phyloP scores from a whole-genome alignment of 176 grass and related monocot species.

The Lolium multiflorum region DNA sequence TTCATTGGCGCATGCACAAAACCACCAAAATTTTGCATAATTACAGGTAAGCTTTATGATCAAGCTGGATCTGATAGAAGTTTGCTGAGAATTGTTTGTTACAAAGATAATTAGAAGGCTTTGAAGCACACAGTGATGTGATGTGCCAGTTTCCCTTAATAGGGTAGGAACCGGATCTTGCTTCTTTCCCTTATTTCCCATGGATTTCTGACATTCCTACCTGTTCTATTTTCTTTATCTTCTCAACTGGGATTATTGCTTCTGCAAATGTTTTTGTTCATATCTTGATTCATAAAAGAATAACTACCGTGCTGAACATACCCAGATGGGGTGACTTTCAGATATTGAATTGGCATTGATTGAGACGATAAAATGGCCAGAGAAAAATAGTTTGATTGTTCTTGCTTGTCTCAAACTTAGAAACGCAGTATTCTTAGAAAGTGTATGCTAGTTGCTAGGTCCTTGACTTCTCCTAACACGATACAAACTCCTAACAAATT shows the following conservation, averaged over 20 bases:
- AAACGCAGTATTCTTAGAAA: not conserved
- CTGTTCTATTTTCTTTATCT: too few relatives aligned
- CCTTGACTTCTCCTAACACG: not conserved
- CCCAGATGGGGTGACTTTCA: not conserved
- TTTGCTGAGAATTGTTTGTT: slow-evolving; percentile 23
- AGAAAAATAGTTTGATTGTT: slow-evolving; percentile 12
- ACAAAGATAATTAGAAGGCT: not conserved
- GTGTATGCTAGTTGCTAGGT: not conserved
- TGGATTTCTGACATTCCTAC: too few relatives aligned
- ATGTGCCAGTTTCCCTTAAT: too few relatives aligned
- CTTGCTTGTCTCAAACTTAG: not conserved
- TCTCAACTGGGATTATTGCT: too few relatives aligned
- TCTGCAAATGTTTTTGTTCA: slow-evolving; percentile 18
- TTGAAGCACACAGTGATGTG: too few relatives aligned
- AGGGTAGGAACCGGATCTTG: too few relatives aligned
- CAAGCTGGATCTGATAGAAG: slow-evolving; percentile 27
- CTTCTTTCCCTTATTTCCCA: too few relatives aligned
- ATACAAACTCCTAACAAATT: not conserved
- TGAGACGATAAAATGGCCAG: not conserved
- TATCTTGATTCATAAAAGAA: not conserved
- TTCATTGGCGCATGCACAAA: slow-evolving; percentile 98
- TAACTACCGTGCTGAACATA: not conserved
- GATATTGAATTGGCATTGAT: not conserved
- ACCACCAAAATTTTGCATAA: slow-evolving; percentile 85
- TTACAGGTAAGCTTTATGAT: slow-evolving; percentile 74